Evolutionary conservation across 1,139 yeast species (phyloP), one percentile per base, ranked within the genome.

Genomic region (Candida sanyaensis): DNA sequence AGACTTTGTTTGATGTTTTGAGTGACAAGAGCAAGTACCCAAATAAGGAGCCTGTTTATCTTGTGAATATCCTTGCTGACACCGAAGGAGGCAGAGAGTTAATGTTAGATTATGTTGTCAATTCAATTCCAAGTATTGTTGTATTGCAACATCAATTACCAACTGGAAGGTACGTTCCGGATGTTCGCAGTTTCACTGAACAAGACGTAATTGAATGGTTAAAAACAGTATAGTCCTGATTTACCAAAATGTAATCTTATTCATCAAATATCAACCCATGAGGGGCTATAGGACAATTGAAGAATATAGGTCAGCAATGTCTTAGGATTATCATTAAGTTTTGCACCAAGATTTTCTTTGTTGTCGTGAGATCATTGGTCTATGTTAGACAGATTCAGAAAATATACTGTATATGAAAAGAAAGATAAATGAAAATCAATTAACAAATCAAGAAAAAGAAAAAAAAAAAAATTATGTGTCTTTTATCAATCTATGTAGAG

Each of bases 51-150:
- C 63, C 69, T 3, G 76, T 87, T 39, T 81, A 82, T 54, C 70
- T 84, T 65, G 93, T 84, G 12, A 91, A 86, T 60, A 77, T 88
- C 23, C 86, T 87, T 57, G 75, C 83, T 39, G 93, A 87, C 56
- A 80, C 81, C 49, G 77, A 77, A 9, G 90, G 80, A 3, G 83
- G 85, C 11, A 73, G 78, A 46, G 88, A 81, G 12, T 65, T 88
- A 45, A 66, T 83, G 66, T 63, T 75, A 36, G 76, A 84, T 38
- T 88, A 86, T 60, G 81, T 75, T 47, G 83, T 87, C 13, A 74
- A 70, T 29, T 43, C 50, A 28, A 72, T 88, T 5, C 96, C 96
- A 2, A 77, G 85, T 0, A 68, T 89, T 7, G 83, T 89, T 1
- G 81, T 88, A 26, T 73, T 88, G 45, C 72, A 79, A 51, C 86